These are phyloP conservation scores for Paraconiothyrium sp. DNA, from an alignment of 2,329 filamentous ascomycete genomes.

Conservation along the genomic window DNA sequence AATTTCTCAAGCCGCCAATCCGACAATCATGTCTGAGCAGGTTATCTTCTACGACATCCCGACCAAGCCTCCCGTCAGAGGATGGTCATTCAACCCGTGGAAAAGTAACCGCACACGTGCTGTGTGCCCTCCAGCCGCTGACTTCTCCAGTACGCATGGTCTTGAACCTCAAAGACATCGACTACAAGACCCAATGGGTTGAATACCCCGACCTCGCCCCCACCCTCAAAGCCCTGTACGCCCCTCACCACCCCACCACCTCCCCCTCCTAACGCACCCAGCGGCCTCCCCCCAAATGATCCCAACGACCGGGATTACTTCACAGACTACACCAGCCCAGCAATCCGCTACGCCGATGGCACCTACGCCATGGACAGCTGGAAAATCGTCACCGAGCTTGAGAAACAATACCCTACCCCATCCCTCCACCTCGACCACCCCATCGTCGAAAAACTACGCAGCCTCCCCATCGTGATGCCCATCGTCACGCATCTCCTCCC, in stretches of 20 bases:
- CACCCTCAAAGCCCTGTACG: conserved; percentile 64
- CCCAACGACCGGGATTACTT: conserved; percentile 41
- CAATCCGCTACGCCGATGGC: conserved; percentile 65
- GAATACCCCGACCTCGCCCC: conserved; percentile 73
- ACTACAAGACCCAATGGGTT: conserved; percentile 75
- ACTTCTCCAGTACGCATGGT: conserved; percentile 62
- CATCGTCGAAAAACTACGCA: conserved; percentile 57
- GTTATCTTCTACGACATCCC: conserved; percentile 72
- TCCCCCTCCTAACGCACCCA: conserved; percentile 15
- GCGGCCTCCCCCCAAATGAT: conserved; percentile 59
- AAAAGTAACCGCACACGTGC: conserved; percentile 64
- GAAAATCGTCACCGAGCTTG: conserved; percentile 67
- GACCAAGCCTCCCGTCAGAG: conserved; percentile 57
- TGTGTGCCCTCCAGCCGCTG: neutral
- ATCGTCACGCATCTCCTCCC: conserved; percentile 48
- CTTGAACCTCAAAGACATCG: conserved; percentile 73
- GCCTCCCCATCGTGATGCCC: conserved; percentile 40
- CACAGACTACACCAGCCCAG: conserved; percentile 64
- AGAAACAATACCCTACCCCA: conserved; percentile 67
- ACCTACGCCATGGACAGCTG: conserved; percentile 71
- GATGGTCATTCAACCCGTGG: conserved; percentile 77
- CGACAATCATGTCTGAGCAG: conserved; percentile 45
- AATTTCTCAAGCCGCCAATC: neutral
- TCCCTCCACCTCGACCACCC: conserved; percentile 67
- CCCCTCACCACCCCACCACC: neutral